These are phyloP conservation scores for Yueomyces sinensis DNA, from an alignment of 805 yeast genomes.

Conservation along the genomic window DNA sequence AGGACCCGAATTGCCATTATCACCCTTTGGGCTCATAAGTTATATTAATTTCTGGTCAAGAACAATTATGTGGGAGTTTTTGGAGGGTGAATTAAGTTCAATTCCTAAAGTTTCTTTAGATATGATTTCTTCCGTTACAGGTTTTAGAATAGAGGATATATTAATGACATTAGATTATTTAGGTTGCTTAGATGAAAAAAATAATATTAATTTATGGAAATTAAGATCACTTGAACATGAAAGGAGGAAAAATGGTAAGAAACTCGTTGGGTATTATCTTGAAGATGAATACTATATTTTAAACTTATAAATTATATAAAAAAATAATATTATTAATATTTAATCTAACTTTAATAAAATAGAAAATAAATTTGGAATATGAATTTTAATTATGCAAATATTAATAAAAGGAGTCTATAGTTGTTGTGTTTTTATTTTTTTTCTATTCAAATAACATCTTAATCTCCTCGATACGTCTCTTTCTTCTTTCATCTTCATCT, in stretches of 20 bases:
- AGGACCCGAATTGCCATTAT: slow-evolving; percentile 88
- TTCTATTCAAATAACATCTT: slow-evolving; percentile 43
- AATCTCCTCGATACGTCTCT: slow-evolving; percentile 59
- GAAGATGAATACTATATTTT: slow-evolving; percentile 11
- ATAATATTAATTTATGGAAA: neutral
- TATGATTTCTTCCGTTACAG: slow-evolving; percentile 41
- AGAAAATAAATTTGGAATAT: too few species aligned
- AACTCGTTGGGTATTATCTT: neutral
- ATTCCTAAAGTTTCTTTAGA: slow-evolving; percentile 29
- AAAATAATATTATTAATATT: too few species aligned
- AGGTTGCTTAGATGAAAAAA: slow-evolving; percentile 27
- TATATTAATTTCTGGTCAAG: slow-evolving; percentile 70
- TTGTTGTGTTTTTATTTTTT: too few species aligned
- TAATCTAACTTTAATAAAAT: too few species aligned
- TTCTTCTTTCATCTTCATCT: slow-evolving; percentile 62
- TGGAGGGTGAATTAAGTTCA: slow-evolving; percentile 28
- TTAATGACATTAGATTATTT: slow-evolving; percentile 45
- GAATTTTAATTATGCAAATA: too few species aligned
- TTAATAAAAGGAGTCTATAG: too few species aligned
- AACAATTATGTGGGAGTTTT: slow-evolving; percentile 30
- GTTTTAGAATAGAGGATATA: slow-evolving; percentile 52
- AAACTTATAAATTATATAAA: too few species aligned
- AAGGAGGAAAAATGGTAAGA: neutral
- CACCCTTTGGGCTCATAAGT: slow-evolving; percentile 64
- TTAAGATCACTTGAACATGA: neutral